These are phyloP conservation scores for Moniliophthora roreri DNA, from an alignment of 1,284 basidiomycete species.

Conservation along the genomic window DNA sequence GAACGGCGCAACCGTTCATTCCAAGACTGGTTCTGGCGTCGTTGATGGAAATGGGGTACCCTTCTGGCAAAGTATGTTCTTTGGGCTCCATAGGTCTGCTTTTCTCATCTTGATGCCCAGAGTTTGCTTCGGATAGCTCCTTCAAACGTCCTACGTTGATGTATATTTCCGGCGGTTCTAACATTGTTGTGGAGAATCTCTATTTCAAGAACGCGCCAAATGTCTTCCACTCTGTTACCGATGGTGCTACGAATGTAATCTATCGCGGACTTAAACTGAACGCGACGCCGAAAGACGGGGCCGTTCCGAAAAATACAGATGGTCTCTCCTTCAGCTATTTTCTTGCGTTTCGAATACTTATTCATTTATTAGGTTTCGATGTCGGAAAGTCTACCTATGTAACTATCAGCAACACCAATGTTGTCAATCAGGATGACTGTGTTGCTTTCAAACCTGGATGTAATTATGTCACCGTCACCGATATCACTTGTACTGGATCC, in stretches of 20 bases:
- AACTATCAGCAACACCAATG: conserved; percentile 25
- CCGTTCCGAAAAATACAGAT: conserved; percentile 29
- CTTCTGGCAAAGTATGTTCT: conserved; percentile 25
- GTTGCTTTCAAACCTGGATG: conserved; percentile 30
- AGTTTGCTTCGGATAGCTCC: conserved; percentile 24
- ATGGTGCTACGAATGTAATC: conserved; percentile 26
- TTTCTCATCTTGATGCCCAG: conserved; percentile 4
- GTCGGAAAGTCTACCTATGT: conserved; percentile 26
- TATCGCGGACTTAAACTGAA: conserved; percentile 24
- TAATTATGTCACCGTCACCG: conserved; percentile 25
- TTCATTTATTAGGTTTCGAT: too few species aligned
- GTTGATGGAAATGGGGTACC: conserved; percentile 30
- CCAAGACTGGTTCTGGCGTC: conserved; percentile 26
- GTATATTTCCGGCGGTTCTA: conserved; percentile 24
- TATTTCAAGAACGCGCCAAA: conserved; percentile 29
- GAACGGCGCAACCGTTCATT: conserved; percentile 24
- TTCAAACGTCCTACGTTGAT: conserved; percentile 28
- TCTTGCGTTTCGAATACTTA: too few species aligned
- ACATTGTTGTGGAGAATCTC: conserved; percentile 27
- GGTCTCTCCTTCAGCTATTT: too few species aligned
- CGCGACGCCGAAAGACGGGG: conserved; percentile 24
- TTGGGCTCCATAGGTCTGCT: background rate
- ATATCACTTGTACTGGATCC: conserved; percentile 30
- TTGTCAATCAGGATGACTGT: conserved; percentile 31
- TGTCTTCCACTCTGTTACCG: conserved; percentile 29